Percentiles rank a stretch among this genome's conserved stretches.
phyloP scores from a whole-genome alignment of 768 basidiomycete genomes.

The Tricholoma saponaceum region DNA sequence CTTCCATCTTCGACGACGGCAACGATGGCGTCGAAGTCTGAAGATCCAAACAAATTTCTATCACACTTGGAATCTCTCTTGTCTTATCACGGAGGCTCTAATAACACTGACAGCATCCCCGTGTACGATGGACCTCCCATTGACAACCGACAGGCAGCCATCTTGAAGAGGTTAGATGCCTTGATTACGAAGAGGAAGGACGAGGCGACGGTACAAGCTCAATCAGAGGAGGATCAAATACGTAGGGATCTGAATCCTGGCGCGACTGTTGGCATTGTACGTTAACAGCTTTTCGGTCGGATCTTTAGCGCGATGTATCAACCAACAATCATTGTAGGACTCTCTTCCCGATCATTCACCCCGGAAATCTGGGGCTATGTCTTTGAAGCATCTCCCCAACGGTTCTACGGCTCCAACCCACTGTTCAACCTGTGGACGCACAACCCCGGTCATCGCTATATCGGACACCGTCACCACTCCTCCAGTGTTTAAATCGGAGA shows the following conservation, averaged over 20 bases:
- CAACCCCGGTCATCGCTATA: neutral
- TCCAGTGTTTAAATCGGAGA: neutral
- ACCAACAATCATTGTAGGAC: neutral
- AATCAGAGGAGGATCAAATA: neutral
- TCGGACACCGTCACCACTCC: neutral
- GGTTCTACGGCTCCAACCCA: neutral
- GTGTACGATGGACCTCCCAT: neutral
- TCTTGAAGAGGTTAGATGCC: neutral
- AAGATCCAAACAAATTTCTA: neutral
- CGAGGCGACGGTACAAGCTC: neutral
- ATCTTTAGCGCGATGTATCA: too few relatives aligned
- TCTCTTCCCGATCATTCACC: neutral
- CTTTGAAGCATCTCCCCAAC: neutral
- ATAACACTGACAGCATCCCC: neutral
- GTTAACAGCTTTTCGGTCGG: neutral
- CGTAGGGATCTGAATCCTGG: neutral
- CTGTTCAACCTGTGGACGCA: constrained; percentile 1
- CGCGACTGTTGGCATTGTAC: neutral
- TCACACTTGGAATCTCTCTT: neutral
- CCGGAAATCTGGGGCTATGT: neutral
- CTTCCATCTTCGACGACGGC: neutral
- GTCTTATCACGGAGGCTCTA: neutral
- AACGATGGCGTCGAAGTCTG: neutral
- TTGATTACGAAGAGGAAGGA: neutral
- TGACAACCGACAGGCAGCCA: neutral